Base-by-base conservation (phyloP, 306 rosid genomes). In the Gleditsia sinensis region DNA sequence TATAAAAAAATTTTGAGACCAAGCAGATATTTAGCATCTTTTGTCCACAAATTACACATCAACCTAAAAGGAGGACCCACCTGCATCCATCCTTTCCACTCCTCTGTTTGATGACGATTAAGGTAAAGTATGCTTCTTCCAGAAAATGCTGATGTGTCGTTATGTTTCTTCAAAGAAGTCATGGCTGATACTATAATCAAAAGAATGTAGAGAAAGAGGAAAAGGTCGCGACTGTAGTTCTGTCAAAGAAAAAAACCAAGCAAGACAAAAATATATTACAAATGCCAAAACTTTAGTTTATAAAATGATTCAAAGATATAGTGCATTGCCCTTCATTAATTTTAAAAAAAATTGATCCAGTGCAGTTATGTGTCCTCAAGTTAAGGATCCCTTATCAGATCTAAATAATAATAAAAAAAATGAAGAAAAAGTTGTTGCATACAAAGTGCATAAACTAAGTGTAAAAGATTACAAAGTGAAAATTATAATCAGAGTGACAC, bases 21-120 rank as follows among this genome's bases (percentile, higher is more conserved):
- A 54, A 42, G 25, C 46, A 67, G 40, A 73, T 50, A 36, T 14
- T 36, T 36, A 55, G 34, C 45, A 32, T 37, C 34, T 55, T n/a
- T 7, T 57, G 53, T 71, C 32, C 19, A 9, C 1, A 7, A 37
- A 8, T 66, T 59, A 13, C 76, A 16, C 64, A 74, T 39, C 71
- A 74, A 16, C 63, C 36, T 63, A 61, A 57, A 67, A 54, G 57
- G 70, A 79, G 59, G 23, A 83, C 96, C 85, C 78, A 92, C 99
- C 98, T 95, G 99, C 99, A 95, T 95, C 98, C 98, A 95, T 75
- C 99, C 99, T 78, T 88, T 95, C 99, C 99, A 95, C 72, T 95
- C 99, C 77, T 95, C 99, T 42, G 99, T 95, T 77, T 95, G 98
- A 81, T 95, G 97, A 53, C 99, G 92, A 82, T 95, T 95, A 61